Conservation (phyloP, 2,329 filamentous ascomycete species). For the Aureobasidium sp. region DNA sequence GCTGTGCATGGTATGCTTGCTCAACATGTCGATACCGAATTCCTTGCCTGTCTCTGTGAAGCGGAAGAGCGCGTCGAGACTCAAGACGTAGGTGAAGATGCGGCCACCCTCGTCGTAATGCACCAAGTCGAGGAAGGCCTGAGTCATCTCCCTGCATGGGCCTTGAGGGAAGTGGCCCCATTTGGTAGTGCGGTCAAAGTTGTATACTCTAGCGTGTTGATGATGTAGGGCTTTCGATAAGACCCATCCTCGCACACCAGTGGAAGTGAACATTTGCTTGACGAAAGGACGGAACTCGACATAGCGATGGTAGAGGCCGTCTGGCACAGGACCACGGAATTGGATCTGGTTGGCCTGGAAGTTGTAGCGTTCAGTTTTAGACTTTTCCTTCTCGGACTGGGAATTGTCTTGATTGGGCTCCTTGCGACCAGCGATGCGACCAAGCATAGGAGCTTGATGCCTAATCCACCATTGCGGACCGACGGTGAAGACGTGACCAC, state of each 20-base stretch:
- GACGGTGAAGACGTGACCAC: conserved; percentile 67
- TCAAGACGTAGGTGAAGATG: conserved; percentile 87
- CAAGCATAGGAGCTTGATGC: conserved; percentile 84
- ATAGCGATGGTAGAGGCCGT: conserved; percentile 77
- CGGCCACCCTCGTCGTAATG: conserved; percentile 81
- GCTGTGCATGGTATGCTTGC: conserved; percentile 96
- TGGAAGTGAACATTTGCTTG: conserved; percentile 74
- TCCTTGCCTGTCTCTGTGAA: conserved; percentile 96
- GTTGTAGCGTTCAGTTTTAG: conserved; percentile 56
- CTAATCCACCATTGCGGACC: conserved; percentile 70
- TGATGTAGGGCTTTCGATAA: conserved; percentile 81
- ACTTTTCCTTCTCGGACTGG: conserved; percentile 32
- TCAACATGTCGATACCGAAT: conserved; percentile 86
- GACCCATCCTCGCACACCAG: conserved; percentile 68
- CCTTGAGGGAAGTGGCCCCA: conserved; percentile 54
- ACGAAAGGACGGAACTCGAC: conserved; percentile 91
- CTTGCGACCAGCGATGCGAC: conserved; percentile 62
- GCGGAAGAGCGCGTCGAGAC: conserved; percentile 73
- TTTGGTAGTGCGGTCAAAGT: conserved; percentile 69
- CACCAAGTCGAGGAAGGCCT: conserved; percentile 75
- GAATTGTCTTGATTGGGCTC: conserved; percentile 40
- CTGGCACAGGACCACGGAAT: conserved; percentile 71
- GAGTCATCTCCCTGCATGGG: conserved; percentile 61
- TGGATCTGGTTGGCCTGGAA: conserved; percentile 94
- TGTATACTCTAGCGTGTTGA: conserved; percentile 83